A percentile compares a stretch with the other conserved stretches of the same genome.
phyloP scores from a whole-genome alignment of 2,329 filamentous ascomycete genomes.

The Aspergillus melleus region DNA sequence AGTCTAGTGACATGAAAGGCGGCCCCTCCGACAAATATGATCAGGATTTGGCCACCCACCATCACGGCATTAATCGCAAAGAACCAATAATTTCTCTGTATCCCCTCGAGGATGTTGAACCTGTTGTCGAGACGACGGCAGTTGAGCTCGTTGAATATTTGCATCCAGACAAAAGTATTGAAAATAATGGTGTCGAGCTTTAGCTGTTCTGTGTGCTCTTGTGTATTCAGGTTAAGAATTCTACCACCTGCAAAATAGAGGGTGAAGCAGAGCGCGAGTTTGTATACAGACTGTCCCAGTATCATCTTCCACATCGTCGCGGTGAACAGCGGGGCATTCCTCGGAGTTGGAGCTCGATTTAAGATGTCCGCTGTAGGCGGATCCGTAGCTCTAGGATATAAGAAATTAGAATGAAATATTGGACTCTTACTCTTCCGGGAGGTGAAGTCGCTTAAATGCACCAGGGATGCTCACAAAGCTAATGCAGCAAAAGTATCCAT shows the following conservation, averaged over 20 bases:
- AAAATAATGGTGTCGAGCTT: constrained; percentile 81
- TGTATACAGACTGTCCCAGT: constrained; percentile 40
- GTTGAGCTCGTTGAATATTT: constrained; percentile 96
- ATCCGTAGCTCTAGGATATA: constrained; percentile 71
- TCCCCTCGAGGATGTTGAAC: constrained; percentile 89
- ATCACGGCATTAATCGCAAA: constrained; percentile 78
- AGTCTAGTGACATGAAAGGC: constrained; percentile 73
- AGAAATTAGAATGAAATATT: constrained; percentile 44
- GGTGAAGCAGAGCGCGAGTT: constrained; percentile 37
- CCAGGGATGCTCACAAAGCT: constrained; percentile 40
- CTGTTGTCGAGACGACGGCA: constrained; percentile 88
- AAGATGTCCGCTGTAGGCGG: constrained; percentile 57
- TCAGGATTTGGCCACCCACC: constrained; percentile 85
- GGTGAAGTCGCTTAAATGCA: constrained; percentile 57
- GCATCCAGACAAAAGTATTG: constrained; percentile 98
- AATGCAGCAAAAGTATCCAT: constrained; percentile 67
- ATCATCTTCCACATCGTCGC: constrained; percentile 46
- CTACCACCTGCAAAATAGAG: constrained; percentile 58
- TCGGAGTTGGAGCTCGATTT: constrained; percentile 48
- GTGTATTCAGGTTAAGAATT: constrained; percentile 54
- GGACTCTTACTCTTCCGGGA: constrained; percentile 15
- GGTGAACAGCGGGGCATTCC: constrained; percentile 43
- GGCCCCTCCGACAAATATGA: constrained; percentile 77
- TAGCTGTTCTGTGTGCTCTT: constrained; percentile 8
- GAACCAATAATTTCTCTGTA: constrained; percentile 81